Percentiles rank a stretch among this genome's conserved stretches.
phyloP scores from a whole-genome alignment of 73 alveolate species.

The Stentor coeruleus region DNA sequence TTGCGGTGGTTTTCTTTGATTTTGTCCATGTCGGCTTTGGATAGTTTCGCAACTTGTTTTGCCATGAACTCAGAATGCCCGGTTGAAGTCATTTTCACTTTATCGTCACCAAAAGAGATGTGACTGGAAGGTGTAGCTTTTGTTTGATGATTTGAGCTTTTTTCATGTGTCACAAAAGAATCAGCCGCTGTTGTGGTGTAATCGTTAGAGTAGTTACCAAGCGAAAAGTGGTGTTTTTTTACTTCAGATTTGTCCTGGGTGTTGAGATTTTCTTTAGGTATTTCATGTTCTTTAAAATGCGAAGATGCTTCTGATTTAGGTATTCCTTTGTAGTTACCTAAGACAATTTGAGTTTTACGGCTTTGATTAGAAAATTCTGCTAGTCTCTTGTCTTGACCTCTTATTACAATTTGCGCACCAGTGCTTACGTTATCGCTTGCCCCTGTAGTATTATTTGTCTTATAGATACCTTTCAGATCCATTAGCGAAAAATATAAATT shows the following conservation, averaged over 20 bases:
- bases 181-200: not conserved
- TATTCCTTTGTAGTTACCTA: not conserved
- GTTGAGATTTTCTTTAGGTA: not conserved
- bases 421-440: too few relatives aligned
- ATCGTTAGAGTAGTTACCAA: not conserved
- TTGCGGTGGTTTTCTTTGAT: not conserved
- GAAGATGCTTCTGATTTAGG: not conserved
- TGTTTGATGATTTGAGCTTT: not conserved
- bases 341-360: not conserved
- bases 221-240: not conserved
- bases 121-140: not conserved
- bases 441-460: too few relatives aligned
- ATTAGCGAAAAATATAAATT: too few relatives aligned
- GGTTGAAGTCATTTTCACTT: not conserved
- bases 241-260: not conserved
- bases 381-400: too few relatives aligned
- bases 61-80: constrained; percentile 6
- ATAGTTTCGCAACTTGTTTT: not conserved
- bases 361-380: too few relatives aligned
- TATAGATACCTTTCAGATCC: too few relatives aligned
- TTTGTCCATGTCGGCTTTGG: not conserved
- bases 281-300: not conserved
- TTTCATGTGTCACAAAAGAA: not conserved
- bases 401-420: too few relatives aligned
- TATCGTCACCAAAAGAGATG: not conserved